Conservation (phyloP, 176 grass and related monocot species). For the Pontederia paniculata region DNA sequence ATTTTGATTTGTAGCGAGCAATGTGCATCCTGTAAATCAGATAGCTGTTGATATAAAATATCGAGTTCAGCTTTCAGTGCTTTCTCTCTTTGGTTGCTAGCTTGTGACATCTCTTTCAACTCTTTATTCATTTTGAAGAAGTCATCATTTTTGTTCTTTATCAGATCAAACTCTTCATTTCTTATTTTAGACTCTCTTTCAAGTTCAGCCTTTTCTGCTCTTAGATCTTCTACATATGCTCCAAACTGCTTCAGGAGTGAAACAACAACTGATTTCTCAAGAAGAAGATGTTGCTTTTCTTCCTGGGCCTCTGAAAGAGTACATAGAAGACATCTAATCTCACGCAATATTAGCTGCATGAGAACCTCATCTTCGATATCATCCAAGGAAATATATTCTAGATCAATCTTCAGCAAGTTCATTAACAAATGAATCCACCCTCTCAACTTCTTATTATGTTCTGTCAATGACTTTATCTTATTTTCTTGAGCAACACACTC, state of each 20-base stretch:
- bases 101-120: slow-evolving; percentile 38
- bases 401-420: slow-evolving; percentile 56
- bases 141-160: slow-evolving; percentile 48
- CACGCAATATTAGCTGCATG: slow-evolving; percentile 82
- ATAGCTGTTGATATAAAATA: slow-evolving; percentile 54
- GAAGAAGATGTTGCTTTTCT: slow-evolving; percentile 61
- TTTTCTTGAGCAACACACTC: slow-evolving; percentile 27
- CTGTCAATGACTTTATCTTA: slow-evolving; percentile 26
- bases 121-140: slow-evolving; percentile 36
- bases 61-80: slow-evolving; percentile 67
- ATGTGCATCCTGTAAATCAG: slow-evolving; percentile 52
- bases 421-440: slow-evolving; percentile 53
- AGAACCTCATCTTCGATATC: slow-evolving; percentile 65
- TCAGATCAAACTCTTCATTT: slow-evolving; percentile 39
- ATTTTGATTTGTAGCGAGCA: slow-evolving; percentile 56
- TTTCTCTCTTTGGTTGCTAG: slow-evolving; percentile 39
- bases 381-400: slow-evolving; percentile 60
- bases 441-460: slow-evolving; percentile 46
- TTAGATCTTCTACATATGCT: slow-evolving; percentile 63
- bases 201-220: slow-evolving; percentile 56
- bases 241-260: slow-evolving; percentile 86
- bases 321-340: slow-evolving; percentile 56
- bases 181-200: slow-evolving; percentile 59
- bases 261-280: slow-evolving; percentile 81
- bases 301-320: slow-evolving; percentile 74